Base-by-base conservation (phyloP, 805 yeast species). In the Candida oleophila region DNA sequence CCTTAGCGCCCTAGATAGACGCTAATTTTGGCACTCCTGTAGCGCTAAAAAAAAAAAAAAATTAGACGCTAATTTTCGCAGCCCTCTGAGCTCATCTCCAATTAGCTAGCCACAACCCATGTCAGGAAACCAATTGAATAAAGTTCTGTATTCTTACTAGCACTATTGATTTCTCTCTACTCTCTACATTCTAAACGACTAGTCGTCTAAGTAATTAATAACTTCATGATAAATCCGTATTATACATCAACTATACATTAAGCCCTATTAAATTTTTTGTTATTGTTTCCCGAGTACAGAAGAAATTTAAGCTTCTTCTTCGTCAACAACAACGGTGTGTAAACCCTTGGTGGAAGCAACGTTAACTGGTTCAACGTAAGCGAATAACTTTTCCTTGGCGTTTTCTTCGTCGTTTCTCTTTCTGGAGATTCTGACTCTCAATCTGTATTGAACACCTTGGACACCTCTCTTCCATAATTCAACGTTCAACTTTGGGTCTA, bases 341-440 rank as follows among this genome's bases (percentile, higher is more conserved):
- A 94, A 88, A 81, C 97, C 97, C 86, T 94, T 94, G 78, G 89
- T 83, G 59, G 95, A 73, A 71, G 97, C 87, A 68, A 94, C 97
- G 69, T 80, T 77, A 73, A 94, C 96, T 70, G 95, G 92, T 84
- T 94, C 98, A 70, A 94, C 99, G 78, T 82, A 91, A 62, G 98
- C 90, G 83, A 89, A 94, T 76, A 94, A 85, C 76, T 91, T 89
- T 81, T 89, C 91, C 85, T 86, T 87, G 70, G 99, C 97, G 74
- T 89, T 92, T 83, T 94, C 99, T 83, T 94, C 99, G 78, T 94
- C 97, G 83, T 94, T 94, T 84, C 98, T 89, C 91, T 87, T 94
- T 86, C 96, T 87, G 57, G 98, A 90, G 80, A 94, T 91, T 83
- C 97, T 91, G 75, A 94, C 83, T 83, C 99, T 91, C 78, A 94